Evolutionary conservation across 2,329 filamentous ascomycete species (phyloP), one percentile per base, ranked within the genome.

Genomic region (Ceratocystis ficicola): DNA sequence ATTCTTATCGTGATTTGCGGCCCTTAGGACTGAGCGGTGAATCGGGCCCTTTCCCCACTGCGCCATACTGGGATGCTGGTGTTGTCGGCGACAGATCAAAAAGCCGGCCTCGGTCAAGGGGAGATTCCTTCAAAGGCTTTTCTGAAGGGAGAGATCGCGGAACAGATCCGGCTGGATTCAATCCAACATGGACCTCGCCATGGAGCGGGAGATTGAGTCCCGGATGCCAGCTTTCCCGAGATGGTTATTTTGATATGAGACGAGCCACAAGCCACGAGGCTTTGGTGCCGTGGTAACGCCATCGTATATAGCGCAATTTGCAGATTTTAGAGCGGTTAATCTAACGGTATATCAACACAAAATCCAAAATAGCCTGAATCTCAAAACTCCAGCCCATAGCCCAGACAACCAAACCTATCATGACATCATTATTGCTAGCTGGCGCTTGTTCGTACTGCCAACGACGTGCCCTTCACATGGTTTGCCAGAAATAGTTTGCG

Each of bases 401-500:
- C 60, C 32, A 63, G 55, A 8, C 55, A 32, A 59, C 20, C 28
- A 32, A 8, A 55, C 60, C 66, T 41, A 36, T 55, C 59, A 32
- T 59, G 46, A 64, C 50, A 62, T 65, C 59, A 44, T 65, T 32
- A 68, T 28, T n/a, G n/a, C 44, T 57, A 3, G n/a, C 17, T 57
- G 20, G 48, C 25, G 28, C 20, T 46, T 3, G 20, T 60, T 50
- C 17, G 8, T 55, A 22, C 30, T 41, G 28, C 25, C 15, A 22
- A 17, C 41, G 25, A 30, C n/a, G 17, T 36, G n/a, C 28, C 32
- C n/a, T 55, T 71, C 68, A 95, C 74, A 96, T 80, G 36, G 86
- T 93, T 72, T 90, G 83, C 94, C 94, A 99, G 73, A 97, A 95
- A 74, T 95, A 95, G 72, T 96, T 95, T 25, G 92, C 90, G 72